phyloP scores from a whole-genome alignment of 2,329 filamentous ascomycete genomes.

The Torrubiellomyces zombiae region DNA sequence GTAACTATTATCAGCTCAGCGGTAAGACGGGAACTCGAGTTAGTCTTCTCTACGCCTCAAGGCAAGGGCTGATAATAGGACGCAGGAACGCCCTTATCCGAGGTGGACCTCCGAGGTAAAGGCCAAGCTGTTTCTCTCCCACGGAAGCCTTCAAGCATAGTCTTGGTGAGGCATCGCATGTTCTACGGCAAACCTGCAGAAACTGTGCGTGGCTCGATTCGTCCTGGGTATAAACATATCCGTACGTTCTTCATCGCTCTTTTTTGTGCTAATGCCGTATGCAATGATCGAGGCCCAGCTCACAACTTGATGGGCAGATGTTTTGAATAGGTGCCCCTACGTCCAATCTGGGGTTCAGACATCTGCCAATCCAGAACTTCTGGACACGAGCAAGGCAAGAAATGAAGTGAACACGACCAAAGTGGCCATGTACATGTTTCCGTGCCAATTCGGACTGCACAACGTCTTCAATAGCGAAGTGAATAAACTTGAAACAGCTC shows the following conservation, averaged over 20 bases:
- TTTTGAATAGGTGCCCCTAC: slow-evolving; percentile 52
- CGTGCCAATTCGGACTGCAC: slow-evolving; percentile 73
- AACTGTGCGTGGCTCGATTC: slow-evolving; percentile 49
- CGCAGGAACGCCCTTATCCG: slow-evolving; percentile 36
- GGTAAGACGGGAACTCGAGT: slow-evolving; percentile 30
- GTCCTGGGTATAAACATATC: slow-evolving; percentile 63
- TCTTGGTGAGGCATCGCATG: slow-evolving; percentile 68
- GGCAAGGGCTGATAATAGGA: too few species aligned
- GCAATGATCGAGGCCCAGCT: too few species aligned
- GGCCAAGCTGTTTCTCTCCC: not conserved
- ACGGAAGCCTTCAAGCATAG: slow-evolving; percentile 41
- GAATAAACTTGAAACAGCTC: slow-evolving; percentile 47
- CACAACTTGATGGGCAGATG: too few species aligned
- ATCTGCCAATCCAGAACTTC: not conserved
- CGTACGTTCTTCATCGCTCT: slow-evolving; percentile 38
- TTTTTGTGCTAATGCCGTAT: too few species aligned
- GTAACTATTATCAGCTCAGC: slow-evolving; percentile 64
- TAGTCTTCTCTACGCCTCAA: slow-evolving; percentile 4
- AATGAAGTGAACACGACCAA: slow-evolving; percentile 40
- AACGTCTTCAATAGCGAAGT: slow-evolving; percentile 73
- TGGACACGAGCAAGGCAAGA: not conserved
- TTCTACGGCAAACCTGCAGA: slow-evolving; percentile 65
- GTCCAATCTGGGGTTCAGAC: not conserved
- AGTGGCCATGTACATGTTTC: slow-evolving; percentile 86
- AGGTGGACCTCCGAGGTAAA: slow-evolving; percentile 15